Evolutionary conservation across 2,329 filamentous ascomycete genomes (phyloP), one percentile per base, ranked within the genome.

Genomic region (Delphinella strobiligena): DNA sequence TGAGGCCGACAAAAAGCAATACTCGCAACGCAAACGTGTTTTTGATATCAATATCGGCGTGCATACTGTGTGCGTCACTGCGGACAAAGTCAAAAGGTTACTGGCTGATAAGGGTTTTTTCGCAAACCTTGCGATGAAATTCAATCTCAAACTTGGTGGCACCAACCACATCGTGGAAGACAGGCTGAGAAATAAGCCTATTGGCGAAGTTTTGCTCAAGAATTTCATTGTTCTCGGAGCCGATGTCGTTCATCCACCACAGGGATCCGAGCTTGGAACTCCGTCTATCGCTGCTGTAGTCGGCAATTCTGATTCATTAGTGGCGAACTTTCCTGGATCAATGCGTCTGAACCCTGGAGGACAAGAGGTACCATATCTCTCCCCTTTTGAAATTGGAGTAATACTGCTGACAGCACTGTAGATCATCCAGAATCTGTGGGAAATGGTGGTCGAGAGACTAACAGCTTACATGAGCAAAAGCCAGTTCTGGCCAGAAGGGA

Each of bases 271-370:
- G 1, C 4, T 19, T 2, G 51, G 49, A 10, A 51, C 48, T 0
- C 63, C 63, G 0, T 64, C 61, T 0, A 57, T 68, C 11, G 62
- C 63, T 2, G 55, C 55, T 3, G 48, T 67, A 2, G 64, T 67
- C 8, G 62, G 58, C 4, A 63, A 58, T 22, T 43, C 58, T 4
- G 61, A 66, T 34, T 14, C 40, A 0, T 15, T 44, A 1, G 55
- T 51, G 10, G 48, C 48, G 0, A 52, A 52, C 11, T 67, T 52
- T 31, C 52, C 56, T 1, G 63, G 60, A 2, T 61, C 55, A 0
- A 51, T 64, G 41, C 48, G 61, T 1, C 42, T 59, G 1, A 61
- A 66, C 22, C 35, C 36, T 3, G 30, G 34, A n/a, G 42, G 50
- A 2, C 43, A 51, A 36, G 54, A 61, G 38, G n/a, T n/a, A n/a